Evolutionary conservation across 495 filamentous ascomycete species (phyloP).

Genomic region (Neurospora sp.): DNA sequence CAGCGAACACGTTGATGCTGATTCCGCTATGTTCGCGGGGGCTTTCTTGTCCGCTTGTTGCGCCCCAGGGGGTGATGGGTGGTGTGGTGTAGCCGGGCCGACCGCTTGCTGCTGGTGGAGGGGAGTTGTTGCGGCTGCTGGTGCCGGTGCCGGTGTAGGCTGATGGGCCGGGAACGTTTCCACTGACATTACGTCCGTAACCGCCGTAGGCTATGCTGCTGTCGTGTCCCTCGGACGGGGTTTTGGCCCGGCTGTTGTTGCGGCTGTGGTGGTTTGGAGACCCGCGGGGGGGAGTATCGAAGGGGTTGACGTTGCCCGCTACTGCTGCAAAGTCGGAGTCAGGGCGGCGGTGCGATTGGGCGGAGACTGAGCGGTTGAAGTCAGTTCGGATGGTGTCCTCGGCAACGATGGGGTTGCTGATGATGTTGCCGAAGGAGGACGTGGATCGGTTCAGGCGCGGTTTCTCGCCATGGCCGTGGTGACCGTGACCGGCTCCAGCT

Average conservation of each 20-base stretch:
- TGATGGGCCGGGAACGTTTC: background rate
- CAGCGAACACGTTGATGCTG: conserved; percentile 63
- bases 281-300: conserved; percentile 11
- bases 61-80: background rate
- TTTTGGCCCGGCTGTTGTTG: background rate
- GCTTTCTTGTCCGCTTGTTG: conserved; percentile 1
- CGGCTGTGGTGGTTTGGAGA: conserved; percentile 10
- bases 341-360: background rate
- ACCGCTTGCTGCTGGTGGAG: background rate
- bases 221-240: background rate
- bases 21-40: conserved; percentile 46
- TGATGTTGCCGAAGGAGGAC: conserved; percentile 36
- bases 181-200: background rate
- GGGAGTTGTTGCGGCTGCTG: background rate
- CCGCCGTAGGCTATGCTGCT: background rate
- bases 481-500: conserved; percentile 20
- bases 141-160: background rate
- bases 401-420: conserved; percentile 32
- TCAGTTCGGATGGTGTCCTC: conserved; percentile 25
- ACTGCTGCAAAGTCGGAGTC: background rate
- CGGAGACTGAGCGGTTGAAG: conserved; percentile 19
- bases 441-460: conserved; percentile 23
- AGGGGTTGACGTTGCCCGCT: conserved; percentile 12
- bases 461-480: conserved; percentile 4
- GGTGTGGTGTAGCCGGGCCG: background rate